Percentiles rank a stretch among this genome's conserved stretches.
These are phyloP conservation scores for Synchytrium microbalum DNA, from an alignment of 371 early-diverging fungal genomes.

Conservation along the genomic window DNA sequence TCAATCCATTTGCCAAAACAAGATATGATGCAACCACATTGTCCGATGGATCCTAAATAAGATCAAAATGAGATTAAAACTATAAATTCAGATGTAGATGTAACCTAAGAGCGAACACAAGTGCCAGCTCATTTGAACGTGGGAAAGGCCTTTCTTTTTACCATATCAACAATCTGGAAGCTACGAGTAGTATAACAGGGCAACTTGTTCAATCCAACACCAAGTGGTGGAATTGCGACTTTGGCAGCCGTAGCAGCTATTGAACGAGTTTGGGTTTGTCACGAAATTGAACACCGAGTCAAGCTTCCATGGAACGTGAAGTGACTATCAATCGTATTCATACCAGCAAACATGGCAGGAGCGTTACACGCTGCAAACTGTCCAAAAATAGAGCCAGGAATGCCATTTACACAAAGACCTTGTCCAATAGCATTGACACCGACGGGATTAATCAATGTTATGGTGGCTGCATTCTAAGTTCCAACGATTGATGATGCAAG, in stretches of 20 bases:
- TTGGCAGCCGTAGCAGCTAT: constrained; percentile 2
- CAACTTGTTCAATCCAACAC: constrained; percentile 9
- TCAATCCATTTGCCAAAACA: not conserved
- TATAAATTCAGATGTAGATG: not conserved
- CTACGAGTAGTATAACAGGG: constrained; percentile 15
- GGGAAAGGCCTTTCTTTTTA: no score
- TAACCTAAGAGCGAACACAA: not conserved
- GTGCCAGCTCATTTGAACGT: not conserved
- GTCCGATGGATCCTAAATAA: constrained; percentile 14
- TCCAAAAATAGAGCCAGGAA: constrained; percentile 3
- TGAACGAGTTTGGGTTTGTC: not conserved
- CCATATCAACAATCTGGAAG: constrained; percentile 12
- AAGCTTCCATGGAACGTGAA: no score
- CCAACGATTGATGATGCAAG: not conserved
- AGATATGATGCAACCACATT: constrained; percentile 10
- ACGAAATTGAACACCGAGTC: no score
- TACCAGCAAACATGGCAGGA: not conserved
- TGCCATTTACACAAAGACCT: not conserved
- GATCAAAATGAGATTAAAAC: no score
- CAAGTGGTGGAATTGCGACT: constrained; percentile 10
- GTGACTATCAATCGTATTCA: not conserved
- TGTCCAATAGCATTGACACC: not conserved
- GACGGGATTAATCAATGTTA: not conserved
- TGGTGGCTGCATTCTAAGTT: not conserved
- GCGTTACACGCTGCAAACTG: constrained; percentile 17